Percentiles rank a stretch among this genome's conserved stretches.
phyloP scores from a whole-genome alignment of 1,284 basidiomycete genomes.

The Leccinum subatratum region DNA sequence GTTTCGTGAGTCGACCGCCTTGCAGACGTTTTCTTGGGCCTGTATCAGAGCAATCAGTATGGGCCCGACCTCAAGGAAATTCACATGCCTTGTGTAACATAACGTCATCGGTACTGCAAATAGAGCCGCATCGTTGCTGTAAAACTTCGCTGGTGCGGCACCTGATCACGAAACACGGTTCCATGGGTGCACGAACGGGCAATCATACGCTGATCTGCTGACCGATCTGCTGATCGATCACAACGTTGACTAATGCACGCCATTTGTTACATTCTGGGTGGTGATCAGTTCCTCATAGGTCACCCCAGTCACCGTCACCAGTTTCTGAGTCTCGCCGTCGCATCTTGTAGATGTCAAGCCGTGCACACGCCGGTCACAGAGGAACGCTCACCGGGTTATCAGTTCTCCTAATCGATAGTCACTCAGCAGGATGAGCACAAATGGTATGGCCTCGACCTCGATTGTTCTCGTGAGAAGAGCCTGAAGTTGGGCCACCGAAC shows the following conservation, averaged over 20 bases:
- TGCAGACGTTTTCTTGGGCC: conserved; percentile 91
- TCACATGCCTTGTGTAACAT: conserved; percentile 83
- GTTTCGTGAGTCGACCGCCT: conserved; percentile 80
- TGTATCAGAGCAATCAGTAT: conserved; percentile 31
- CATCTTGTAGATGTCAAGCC: conserved; percentile 45
- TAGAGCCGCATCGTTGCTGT: conserved; percentile 92
- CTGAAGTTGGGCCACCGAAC: conserved; percentile 69
- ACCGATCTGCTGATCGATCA: conserved; percentile 97
- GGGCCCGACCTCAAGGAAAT: conserved; percentile 10
- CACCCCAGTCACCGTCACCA: conserved; percentile 53
- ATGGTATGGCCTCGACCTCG: conserved; percentile 75
- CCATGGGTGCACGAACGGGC: not conserved
- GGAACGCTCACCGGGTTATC: conserved; percentile 61
- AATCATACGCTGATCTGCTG: conserved; percentile 84
- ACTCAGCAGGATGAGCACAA: conserved; percentile 76
- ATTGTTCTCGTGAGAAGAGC: conserved; percentile 77
- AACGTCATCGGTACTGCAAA: conserved; percentile 97
- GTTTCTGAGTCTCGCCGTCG: conserved; percentile 62
- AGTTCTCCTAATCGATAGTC: conserved; percentile 90
- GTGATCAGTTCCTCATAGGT: conserved; percentile 54
- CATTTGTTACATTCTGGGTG: conserved; percentile 73
- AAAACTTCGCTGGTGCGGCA: conserved; percentile 74
- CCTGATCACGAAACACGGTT: conserved; percentile 43
- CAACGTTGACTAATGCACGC: conserved; percentile 84
- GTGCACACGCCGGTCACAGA: conserved; percentile 7